These are phyloP conservation scores for Saxispiralis lemnorum DNA, from an alignment of 495 filamentous ascomycete genomes.

Conservation along the genomic window DNA sequence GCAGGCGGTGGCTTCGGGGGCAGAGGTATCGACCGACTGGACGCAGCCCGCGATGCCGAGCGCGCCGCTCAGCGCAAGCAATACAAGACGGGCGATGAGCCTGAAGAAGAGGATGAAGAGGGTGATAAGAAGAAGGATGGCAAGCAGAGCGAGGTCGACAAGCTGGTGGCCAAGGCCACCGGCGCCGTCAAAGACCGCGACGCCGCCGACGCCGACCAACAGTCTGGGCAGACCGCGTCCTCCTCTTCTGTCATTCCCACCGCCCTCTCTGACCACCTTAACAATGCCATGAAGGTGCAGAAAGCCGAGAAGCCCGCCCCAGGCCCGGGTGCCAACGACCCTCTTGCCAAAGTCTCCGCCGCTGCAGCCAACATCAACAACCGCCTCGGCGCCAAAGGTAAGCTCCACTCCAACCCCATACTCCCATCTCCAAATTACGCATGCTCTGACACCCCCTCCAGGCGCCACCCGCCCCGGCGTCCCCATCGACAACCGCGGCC, in stretches of 20 bases:
- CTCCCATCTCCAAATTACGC: background rate
- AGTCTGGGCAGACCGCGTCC: conserved; percentile 26
- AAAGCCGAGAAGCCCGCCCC: conserved; percentile 44
- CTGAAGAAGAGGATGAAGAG: conserved; percentile 62
- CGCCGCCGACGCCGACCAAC: conserved; percentile 31
- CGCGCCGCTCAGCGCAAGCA: conserved; percentile 69
- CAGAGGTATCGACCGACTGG: conserved; percentile 79
- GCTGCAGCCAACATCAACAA: conserved; percentile 76
- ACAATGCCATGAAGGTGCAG: conserved; percentile 66
- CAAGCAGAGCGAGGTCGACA: conserved; percentile 28
- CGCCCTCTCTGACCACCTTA: conserved; percentile 27
- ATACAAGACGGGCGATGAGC: conserved; percentile 78
- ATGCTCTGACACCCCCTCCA: background rate
- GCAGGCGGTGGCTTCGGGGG: conserved; percentile 75
- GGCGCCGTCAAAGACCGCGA: conserved; percentile 22
- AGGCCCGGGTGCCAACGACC: conserved; percentile 38
- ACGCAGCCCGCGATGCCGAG: conserved; percentile 74
- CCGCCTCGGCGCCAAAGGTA: conserved; percentile 55
- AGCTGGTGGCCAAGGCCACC: conserved; percentile 44
- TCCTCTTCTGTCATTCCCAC: conserved; percentile 17
- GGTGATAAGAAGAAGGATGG: conserved; percentile 35
- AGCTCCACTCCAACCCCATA: background rate
- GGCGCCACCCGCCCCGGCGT: conserved; percentile 69
- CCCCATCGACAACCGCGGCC: conserved; percentile 96
- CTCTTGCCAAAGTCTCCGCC: conserved; percentile 60